Evolutionary conservation across 1,284 basidiomycete genomes (phyloP).

Genomic region (Trichosporon sp.): DNA sequence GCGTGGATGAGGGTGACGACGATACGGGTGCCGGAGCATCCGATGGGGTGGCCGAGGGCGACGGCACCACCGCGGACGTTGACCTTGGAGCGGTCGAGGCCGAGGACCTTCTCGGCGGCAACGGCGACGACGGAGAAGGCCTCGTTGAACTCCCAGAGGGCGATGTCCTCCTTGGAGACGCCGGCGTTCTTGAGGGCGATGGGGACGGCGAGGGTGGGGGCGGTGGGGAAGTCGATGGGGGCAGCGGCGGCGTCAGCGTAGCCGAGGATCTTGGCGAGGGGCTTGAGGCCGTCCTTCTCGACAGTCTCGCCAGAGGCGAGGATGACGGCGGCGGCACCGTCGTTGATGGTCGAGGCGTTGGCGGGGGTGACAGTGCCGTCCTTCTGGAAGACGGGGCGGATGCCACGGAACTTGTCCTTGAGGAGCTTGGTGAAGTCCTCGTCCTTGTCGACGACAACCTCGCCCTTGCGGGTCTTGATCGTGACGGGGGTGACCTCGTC

Average conservation of each 20-base stretch:
- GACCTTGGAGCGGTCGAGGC: slow-evolving; percentile 78
- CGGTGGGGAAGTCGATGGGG: slow-evolving; percentile 94
- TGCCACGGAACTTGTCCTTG: slow-evolving; percentile 80
- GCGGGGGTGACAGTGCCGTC: slow-evolving; percentile 89
- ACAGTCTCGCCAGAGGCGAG: slow-evolving; percentile 88
- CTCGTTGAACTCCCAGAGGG: slow-evolving; percentile 95
- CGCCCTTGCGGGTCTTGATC: slow-evolving; percentile 66
- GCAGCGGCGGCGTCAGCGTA: slow-evolving; percentile 95
- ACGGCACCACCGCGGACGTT: slow-evolving; percentile 93
- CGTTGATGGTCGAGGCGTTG: slow-evolving; percentile 92
- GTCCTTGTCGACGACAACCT: slow-evolving; percentile 77
- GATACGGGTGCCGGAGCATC: slow-evolving; percentile 91
- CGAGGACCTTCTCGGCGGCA: slow-evolving; percentile 82
- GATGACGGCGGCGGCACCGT: slow-evolving; percentile 94
- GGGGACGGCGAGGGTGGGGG: slow-evolving; percentile 87
- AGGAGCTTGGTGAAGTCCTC: slow-evolving; percentile 97
- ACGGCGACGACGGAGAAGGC: slow-evolving; percentile 94
- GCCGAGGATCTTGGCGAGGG: slow-evolving; percentile 83
- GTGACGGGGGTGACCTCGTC: slow-evolving; percentile 55
- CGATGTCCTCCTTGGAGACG: slow-evolving; percentile 74
- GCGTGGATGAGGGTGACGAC: slow-evolving; percentile 89
- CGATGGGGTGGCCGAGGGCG: slow-evolving; percentile 87
- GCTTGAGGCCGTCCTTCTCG: slow-evolving; percentile 78
- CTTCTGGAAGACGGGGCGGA: slow-evolving; percentile 82
- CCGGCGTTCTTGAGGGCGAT: slow-evolving; percentile 82